phyloP scores from a whole-genome alignment of 1,139 yeast species.

The Scheffersomyces segobiensis region DNA sequence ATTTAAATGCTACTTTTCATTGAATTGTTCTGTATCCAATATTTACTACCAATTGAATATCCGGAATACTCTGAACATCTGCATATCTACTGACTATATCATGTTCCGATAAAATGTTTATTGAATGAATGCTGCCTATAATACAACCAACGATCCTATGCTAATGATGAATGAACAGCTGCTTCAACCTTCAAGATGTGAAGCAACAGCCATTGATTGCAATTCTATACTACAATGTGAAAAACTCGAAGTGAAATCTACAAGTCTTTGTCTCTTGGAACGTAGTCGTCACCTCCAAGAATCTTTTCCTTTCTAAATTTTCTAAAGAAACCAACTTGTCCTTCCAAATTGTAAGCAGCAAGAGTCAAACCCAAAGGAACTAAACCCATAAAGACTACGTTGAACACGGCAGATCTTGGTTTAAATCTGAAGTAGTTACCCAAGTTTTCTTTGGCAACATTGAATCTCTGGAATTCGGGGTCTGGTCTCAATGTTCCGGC shows the following conservation, averaged over 20 bases:
- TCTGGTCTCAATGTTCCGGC: constrained; percentile 51
- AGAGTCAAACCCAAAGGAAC: constrained; percentile 40
- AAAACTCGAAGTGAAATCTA: constrained; percentile 11
- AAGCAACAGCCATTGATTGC: background rate
- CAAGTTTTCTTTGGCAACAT: constrained; percentile 41
- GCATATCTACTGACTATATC: background rate
- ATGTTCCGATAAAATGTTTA: background rate
- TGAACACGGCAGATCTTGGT: constrained; percentile 39
- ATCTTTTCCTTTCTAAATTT: constrained; percentile 38
- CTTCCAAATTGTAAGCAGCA: constrained; percentile 41
- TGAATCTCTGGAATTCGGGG: constrained; percentile 44
- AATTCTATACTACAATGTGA: background rate
- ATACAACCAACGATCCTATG: background rate
- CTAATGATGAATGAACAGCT: background rate
- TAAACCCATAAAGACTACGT: constrained; percentile 37
- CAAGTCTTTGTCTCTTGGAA: constrained; percentile 49
- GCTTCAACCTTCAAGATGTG: background rate
- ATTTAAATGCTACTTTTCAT: no score
- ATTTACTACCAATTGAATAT: no score
- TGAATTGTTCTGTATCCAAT: no score
- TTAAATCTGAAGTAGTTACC: constrained; percentile 49
- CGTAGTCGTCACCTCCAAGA: constrained; percentile 39
- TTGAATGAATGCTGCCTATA: background rate
- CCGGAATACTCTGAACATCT: background rate
- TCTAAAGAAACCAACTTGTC: constrained; percentile 34